Base-by-base conservation (phyloP, 2,329 filamentous ascomycete genomes). In the Huntiella omanensis region DNA sequence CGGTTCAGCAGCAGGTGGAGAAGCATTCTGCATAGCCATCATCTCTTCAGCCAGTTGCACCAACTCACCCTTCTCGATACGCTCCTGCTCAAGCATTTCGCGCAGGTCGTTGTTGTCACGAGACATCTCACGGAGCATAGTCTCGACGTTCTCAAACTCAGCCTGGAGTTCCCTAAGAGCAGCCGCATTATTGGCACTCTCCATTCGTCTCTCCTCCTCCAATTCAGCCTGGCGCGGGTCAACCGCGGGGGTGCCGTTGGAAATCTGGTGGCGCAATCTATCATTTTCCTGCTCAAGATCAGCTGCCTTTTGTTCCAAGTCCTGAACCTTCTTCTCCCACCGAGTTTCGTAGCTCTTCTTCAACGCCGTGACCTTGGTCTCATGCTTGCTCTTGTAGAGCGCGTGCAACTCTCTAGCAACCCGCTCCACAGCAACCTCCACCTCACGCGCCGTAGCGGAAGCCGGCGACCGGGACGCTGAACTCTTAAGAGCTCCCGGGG, bases 331-430 rank as follows among this genome's bases (percentile, higher is more conserved):
- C 69, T 92, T 92, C 62, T 93, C 85, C 74, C 85, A 91, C 46
- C 88, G 78, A 40, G 74, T 73, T 60, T 95, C 85, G 63, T 96
- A 81, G 51, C 73, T 79, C 63, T 80, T 79, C 64, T 80, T 96
- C 53, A 98, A 69, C 3, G 87, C 88, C 1, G 83, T 75, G 39
- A 96, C 88, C 66, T 98, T 98, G 52, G 80, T 84, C 65, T 96
- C 88, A 60, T 98, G 91, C 65, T 98, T 98, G 58, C 81, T 78
- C 66, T 95, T 96, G 71, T 98, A 98, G 8, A 94, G 71, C 0
- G 80, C 72, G 59, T 98, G 91, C 36, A 98, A 71, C 58, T 98
- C 91, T 28, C 85, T 75, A n/a, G 88, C 87, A 36, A 96, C 86
- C 53, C 87, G 85, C 62, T 94, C 85, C 16, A 88, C 81, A 1